A percentile compares a stretch with the other conserved stretches of the same genome.
Evolutionary conservation across 371 early-diverging fungal genomes (phyloP).

Genomic region (Apophysomyces trapeziformis): DNA sequence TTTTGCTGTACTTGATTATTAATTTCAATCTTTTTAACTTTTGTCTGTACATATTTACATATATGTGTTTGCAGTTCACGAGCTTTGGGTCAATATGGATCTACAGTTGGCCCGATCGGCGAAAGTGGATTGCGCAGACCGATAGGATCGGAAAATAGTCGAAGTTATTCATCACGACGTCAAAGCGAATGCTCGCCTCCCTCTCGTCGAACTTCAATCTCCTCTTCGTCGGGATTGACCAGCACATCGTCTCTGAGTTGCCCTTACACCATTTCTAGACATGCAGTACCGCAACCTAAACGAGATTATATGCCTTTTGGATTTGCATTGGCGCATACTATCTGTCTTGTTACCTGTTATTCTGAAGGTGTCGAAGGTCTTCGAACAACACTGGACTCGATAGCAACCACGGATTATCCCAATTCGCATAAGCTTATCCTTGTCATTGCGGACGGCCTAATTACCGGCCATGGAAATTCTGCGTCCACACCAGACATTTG

Average conservation of each 20-base stretch:
- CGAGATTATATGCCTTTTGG: constrained; percentile 67
- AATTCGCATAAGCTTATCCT: constrained; percentile 37
- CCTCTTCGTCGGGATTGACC: constrained; percentile 36
- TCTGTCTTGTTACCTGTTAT: constrained; percentile 87
- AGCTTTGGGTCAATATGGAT: constrained; percentile 8
- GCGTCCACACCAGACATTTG: constrained; percentile 79
- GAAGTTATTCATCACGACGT: constrained; percentile 26
- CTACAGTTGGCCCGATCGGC: not conserved
- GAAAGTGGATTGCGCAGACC: not conserved
- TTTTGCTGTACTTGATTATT: constrained; percentile 3
- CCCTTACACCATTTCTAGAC: constrained; percentile 44
- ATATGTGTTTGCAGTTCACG: constrained; percentile 18
- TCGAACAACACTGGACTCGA: constrained; percentile 93
- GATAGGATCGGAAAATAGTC: constrained; percentile 13
- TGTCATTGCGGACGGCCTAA: constrained; percentile 55
- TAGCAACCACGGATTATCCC: constrained; percentile 63
- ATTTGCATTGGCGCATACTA: constrained; percentile 72
- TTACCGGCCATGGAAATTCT: constrained; percentile 53
- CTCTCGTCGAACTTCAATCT: constrained; percentile 48
- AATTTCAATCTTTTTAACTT: constrained; percentile 1
- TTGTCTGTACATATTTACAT: constrained; percentile 23
- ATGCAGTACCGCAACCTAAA: constrained; percentile 52
- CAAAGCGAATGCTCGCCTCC: constrained; percentile 26
- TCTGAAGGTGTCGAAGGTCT: constrained; percentile 92
- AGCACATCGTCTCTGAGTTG: constrained; percentile 22